Evolutionary conservation across 2,329 filamentous ascomycete species (phyloP), one percentile per base, ranked within the genome.

Genomic region (Apiospora marii): DNA sequence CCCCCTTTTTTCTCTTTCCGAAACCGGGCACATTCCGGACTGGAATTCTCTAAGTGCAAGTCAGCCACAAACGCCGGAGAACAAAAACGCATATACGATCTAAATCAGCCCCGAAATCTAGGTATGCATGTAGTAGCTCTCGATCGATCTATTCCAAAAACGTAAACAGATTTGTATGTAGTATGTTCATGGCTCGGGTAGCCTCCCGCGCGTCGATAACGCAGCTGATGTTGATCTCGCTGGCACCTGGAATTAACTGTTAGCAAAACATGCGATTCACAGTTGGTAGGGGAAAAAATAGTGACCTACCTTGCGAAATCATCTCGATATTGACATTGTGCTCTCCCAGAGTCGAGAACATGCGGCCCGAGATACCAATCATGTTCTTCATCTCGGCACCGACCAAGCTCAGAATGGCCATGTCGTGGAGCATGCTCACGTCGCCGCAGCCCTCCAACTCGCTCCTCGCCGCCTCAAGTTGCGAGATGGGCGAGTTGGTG

Each of bases 221-320:
- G 80, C 96, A 99, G 14, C 95, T 98, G 74, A 99, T 99, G 83
- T 98, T 99, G 84, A 99, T 99, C 86, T 99, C 96, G 81, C 95
- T 98, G 37, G 96, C 96, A 79, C 95, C 95, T 97, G 76, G 70
- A 79, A 12, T 46, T 22, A 53, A 74, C 73, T 0, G 44, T 34
- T 64, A 8, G n/a, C 46, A 48, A 71, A 68, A 5, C 13, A 41
- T 44, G 27, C 61, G 44, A 30, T 24, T 34, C 14, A 41, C 64
- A 43, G 16, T 27, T 41, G 19, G 34, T 61, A 27, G 27, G 37
- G 44, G 41, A 43, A 69, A 43, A 41, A 24, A 6, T 22, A 64
- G 12, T 41, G 73, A 79, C 87, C 79, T 87, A 96, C 96, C 96
- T 85, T 99, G 96, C 34, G 94, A 98, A 77, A 99, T 99, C 96